Base-by-base conservation (phyloP, 1,284 basidiomycete genomes). In the Leccinum pachyderme region DNA sequence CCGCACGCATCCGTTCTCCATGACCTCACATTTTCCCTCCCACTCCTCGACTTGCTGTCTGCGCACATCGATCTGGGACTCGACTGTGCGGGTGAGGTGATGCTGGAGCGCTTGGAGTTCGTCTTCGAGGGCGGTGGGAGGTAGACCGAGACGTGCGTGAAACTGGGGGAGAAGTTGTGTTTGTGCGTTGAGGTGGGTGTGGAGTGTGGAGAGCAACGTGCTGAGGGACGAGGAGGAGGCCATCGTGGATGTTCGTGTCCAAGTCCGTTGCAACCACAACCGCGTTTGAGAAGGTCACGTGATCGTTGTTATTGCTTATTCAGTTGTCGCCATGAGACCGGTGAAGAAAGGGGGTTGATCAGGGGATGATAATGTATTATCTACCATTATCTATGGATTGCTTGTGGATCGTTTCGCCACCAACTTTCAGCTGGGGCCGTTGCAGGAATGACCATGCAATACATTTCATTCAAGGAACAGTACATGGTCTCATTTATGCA, bases 161-260 rank as follows among this genome's bases (percentile, higher is more conserved):
- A 92, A 75, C 5, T 84, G 83, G 6, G 90, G 90, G 9, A 92
- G 73, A 15, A 89, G 75, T 60, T 86, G 82, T 0, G 87, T 90
- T 71, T 91, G 89, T 2, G 83, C 75, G 67, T 87, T 87, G 2
- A 92, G 74, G 66, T 89, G 86, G 11, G 84, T 81, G 61, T 91
- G 89, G 25, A 92, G 71, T n/a, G 87, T 86, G 67, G 87, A 83
- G 7, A 91, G 76, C 8, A 91, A 76, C 9, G 86, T 77, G 47
- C 86, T 87, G 56, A 74, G 61, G 51, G 71, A 73, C 51, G 70
- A 62, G 27, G 70, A 63, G 32, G 67, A 70, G 39, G 63, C 58
- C 69, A 71, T 18, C 18, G 18, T 68, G 56, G 24, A 29, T 61
- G 55, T 31, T 32, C 33, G 48, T 53, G 48, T 18, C 58, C 57